Percentiles rank a stretch among this genome's conserved stretches.
Evolutionary conservation across 129 eudicot genomes (phyloP).

Genomic region (Helianthus annuus): DNA sequence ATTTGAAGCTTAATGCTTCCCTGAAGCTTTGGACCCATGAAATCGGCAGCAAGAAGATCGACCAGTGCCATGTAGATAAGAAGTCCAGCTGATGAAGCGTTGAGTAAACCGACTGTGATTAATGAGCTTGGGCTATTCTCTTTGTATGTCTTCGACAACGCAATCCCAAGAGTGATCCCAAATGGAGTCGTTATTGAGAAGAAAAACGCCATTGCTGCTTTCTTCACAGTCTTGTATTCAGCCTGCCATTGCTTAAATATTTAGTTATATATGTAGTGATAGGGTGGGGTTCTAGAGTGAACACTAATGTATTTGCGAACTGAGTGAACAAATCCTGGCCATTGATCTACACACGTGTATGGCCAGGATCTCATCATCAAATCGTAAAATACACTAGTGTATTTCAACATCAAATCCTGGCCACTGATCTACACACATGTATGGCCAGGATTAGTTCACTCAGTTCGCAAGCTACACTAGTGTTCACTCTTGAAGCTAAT

Average conservation of each 20-base stretch:
- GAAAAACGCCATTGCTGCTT: conserved; percentile 9
- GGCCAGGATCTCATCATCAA: too few species aligned
- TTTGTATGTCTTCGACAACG: conserved; percentile 18
- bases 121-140: conserved; percentile 12
- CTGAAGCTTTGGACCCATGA: conserved; percentile 23
- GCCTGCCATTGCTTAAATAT: conserved; percentile 7
- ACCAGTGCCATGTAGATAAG: conserved; percentile 17
- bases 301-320: too few species aligned
- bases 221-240: conserved; percentile 6
- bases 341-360: too few species aligned
- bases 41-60: conserved; percentile 16
- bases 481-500: too few species aligned
- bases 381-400: too few species aligned
- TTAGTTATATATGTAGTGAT: not conserved
- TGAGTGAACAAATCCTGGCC: too few species aligned
- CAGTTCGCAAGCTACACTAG: too few species aligned
- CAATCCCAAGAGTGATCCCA: conserved; percentile 15
- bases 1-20: conserved; percentile 22
- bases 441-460: too few species aligned
- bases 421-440: too few species aligned
- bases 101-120: conserved; percentile 19
- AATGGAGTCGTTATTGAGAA: conserved; percentile 9
- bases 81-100: conserved; percentile 16
- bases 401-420: too few species aligned
- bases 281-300: too few species aligned